Evolutionary conservation across 2,329 filamentous ascomycete species (phyloP), one percentile per base, ranked within the genome.

Genomic region (Neonectria punicea): DNA sequence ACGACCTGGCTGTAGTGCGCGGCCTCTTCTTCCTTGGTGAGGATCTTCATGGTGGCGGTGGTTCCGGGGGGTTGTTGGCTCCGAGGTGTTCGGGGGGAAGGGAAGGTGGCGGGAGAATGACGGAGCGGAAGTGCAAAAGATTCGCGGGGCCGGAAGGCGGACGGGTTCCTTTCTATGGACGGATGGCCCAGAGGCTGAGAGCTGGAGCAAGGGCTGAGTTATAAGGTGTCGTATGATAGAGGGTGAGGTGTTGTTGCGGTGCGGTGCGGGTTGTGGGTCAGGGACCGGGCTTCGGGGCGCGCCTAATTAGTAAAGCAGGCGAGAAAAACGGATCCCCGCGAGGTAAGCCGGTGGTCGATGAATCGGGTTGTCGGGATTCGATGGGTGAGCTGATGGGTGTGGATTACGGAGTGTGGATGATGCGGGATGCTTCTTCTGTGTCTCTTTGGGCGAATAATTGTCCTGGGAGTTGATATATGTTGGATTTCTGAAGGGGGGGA

Each of bases 1-100:
- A 98, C 77, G 66, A 97, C 96, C 65, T 87, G 84, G 78, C 85
- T 83, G 87, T 97, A 97, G 87, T 98, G 94, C 58, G 88, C 92
- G 66, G 85, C 80, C 83, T 98, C 94, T 83, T 98, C 93, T 88
- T 98, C 93, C 79, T 95, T 93, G 74, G 92, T 97, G 78, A 98
- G 87, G 77, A 98, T 85, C 91, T 98, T 98, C 96, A 98, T 99
- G 68, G 55, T 85, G 54, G 18, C 41, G 41, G 5, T 60, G 47
- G 47, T 63, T 39, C 4, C 20, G 30, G 10, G 16, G n/a, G 47
- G 44, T 25, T 18, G 13, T 30, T 30, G 30, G 9, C 30, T 30
- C 30, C 30, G 30, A 30, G 7, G 9, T 3, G 9, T 6, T 25
- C 25, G 25, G 36, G 4, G 32, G 20, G 58, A 59, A 16, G 32